A percentile compares a stretch with the other conserved stretches of the same genome.
Conservation (phyloP, 495 filamentous ascomycete species). For the Barbatosphaeria neglecta region DNA sequence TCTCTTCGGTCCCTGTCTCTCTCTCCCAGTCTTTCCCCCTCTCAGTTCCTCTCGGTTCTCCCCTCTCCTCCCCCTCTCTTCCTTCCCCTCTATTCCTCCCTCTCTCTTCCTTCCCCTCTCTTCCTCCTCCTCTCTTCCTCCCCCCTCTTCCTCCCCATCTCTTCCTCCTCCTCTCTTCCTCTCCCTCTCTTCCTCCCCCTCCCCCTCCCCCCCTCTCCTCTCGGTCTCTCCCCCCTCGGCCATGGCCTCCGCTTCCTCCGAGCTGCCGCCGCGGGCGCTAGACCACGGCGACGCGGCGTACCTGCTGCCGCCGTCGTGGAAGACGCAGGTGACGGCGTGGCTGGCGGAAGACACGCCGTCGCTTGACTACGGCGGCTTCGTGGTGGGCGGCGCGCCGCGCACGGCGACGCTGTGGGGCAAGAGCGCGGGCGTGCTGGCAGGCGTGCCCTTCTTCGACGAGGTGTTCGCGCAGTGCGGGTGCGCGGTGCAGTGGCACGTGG, state of each 20-base stretch:
- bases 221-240: not conserved
- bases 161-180: not conserved
- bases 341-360: constrained; percentile 91
- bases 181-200: not conserved
- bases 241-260: too few relatives aligned
- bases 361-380: constrained; percentile 94
- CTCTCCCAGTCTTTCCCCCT: too few relatives aligned
- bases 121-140: too few relatives aligned
- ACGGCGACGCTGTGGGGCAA: constrained; percentile 86
- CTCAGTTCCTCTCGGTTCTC: too few relatives aligned
- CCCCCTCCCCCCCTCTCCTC: not conserved
- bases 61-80: too few relatives aligned
- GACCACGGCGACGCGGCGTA: constrained; percentile 65
- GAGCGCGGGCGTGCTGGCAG: constrained; percentile 74
- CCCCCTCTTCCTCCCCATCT: too few relatives aligned
- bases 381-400: constrained; percentile 68
- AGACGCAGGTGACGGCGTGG: constrained; percentile 69
- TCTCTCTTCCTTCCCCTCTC: too few relatives aligned
- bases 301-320: constrained; percentile 76
- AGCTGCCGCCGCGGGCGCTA: constrained; percentile 16
- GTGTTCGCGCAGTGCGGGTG: constrained; percentile 85
- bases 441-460: constrained; percentile 90
- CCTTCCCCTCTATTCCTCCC: too few relatives aligned
- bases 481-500: constrained; percentile 74
- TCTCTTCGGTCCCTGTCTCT: too few relatives aligned